phyloP scores from a whole-genome alignment of 2,329 filamentous ascomycete species.

The Myotisia sp. region DNA sequence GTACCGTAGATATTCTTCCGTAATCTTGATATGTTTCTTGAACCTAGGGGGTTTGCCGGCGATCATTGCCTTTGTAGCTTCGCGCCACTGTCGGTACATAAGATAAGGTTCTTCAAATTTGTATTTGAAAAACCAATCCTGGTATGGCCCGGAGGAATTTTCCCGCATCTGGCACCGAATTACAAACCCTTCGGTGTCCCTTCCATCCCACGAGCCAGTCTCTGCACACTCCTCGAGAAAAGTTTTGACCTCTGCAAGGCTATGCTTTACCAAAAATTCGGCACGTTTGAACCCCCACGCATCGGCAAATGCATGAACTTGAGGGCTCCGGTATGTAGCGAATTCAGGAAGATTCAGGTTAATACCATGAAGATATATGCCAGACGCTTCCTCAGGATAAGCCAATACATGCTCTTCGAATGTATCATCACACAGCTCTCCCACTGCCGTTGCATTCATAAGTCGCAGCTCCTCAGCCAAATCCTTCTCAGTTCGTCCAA shows the following conservation, averaged over 20 bases:
- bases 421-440: slow-evolving; percentile 85
- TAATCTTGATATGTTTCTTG: slow-evolving; percentile 81
- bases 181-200: slow-evolving; percentile 93
- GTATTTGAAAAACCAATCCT: slow-evolving; percentile 99
- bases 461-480: slow-evolving; percentile 59
- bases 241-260: slow-evolving; percentile 55
- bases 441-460: slow-evolving; percentile 86
- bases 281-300: slow-evolving; percentile 90
- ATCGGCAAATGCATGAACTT: slow-evolving; percentile 82
- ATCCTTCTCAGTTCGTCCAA: slow-evolving; percentile 67
- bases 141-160: slow-evolving; percentile 41
- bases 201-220: slow-evolving; percentile 75
- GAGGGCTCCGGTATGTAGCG: slow-evolving; percentile 63
- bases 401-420: slow-evolving; percentile 96
- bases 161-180: slow-evolving; percentile 64
- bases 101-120: slow-evolving; percentile 98
- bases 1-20: slow-evolving; percentile 76
- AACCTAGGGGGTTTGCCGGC: slow-evolving; percentile 56
- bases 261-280: slow-evolving; percentile 61
- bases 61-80: slow-evolving; percentile 87
- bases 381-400: slow-evolving; percentile 68
- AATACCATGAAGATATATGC: slow-evolving; percentile 88
- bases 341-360: slow-evolving; percentile 93
- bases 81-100: slow-evolving; percentile 97
- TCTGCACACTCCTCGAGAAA: slow-evolving; percentile 79